phyloP scores from a whole-genome alignment of 768 basidiomycete genomes.

The Mycena sanguinolenta region DNA sequence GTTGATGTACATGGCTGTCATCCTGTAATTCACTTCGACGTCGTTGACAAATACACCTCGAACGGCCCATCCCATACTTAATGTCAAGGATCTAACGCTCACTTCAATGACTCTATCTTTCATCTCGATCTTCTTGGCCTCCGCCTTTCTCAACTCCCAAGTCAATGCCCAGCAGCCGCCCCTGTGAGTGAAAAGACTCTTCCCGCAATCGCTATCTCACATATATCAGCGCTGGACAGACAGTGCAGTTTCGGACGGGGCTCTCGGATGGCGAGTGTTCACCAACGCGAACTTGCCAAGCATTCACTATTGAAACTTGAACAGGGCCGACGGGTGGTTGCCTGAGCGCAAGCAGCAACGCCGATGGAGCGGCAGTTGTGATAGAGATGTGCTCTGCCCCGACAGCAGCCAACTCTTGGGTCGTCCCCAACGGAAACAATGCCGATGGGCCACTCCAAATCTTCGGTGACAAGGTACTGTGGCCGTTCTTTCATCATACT shows the following conservation, averaged over 20 bases:
- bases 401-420: conserved; percentile 18
- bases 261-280: conserved; percentile 20
- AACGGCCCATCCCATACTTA: too few relatives aligned
- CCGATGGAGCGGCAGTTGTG: conserved; percentile 7
- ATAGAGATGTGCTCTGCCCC: conserved; percentile 2
- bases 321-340: background rate
- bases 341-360: background rate
- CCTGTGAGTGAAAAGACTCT: conserved; percentile 17
- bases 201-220: conserved; percentile 11
- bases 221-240: conserved; percentile 26
- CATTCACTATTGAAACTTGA: conserved; percentile 12
- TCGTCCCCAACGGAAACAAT: conserved; percentile 5
- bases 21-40: too few relatives aligned
- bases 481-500: conserved; percentile 7
- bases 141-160: conserved; percentile 13
- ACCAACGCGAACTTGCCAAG: conserved; percentile 18
- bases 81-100: too few relatives aligned
- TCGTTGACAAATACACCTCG: too few relatives aligned
- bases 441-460: conserved; percentile 5
- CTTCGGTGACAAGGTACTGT: conserved; percentile 23
- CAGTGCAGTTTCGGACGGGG: conserved; percentile 28
- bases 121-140: conserved; percentile 14
- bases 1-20: too few relatives aligned
- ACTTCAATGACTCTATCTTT: conserved; percentile 10
- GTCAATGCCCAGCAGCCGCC: conserved; percentile 26